These are phyloP conservation scores for Talaromyces sp. DNA, from an alignment of 2,329 filamentous ascomycete genomes.

Conservation along the genomic window DNA sequence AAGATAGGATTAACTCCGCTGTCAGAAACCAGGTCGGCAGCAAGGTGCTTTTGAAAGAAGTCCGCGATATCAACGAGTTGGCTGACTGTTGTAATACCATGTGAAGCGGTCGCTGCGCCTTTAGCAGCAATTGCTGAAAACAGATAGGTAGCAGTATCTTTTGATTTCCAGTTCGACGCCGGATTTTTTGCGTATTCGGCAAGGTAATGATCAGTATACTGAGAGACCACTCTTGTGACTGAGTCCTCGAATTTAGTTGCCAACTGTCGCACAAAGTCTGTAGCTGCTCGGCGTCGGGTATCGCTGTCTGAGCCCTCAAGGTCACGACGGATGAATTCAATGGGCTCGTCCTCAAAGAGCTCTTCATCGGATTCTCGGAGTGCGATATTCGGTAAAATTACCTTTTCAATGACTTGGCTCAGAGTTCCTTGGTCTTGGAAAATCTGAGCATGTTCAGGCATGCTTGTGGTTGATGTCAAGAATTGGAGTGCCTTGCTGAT, in stretches of 20 bases:
- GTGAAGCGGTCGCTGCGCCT: conserved; percentile 76
- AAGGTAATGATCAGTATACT: conserved; percentile 82
- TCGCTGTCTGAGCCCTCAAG: conserved; percentile 95
- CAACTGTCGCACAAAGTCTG: conserved; percentile 85
- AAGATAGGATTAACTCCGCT: conserved; percentile 71
- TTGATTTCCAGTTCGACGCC: conserved; percentile 81
- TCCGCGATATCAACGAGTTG: conserved; percentile 81
- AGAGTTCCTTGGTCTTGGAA: conserved; percentile 81
- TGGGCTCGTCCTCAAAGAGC: conserved; percentile 96
- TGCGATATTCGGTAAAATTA: conserved; percentile 87
- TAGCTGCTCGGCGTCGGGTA: conserved; percentile 84
- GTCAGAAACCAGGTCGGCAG: conserved; percentile 73
- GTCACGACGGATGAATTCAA: conserved; percentile 94
- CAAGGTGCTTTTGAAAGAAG: conserved; percentile 91
- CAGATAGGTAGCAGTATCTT: conserved; percentile 96
- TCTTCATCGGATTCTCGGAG: conserved; percentile 91
- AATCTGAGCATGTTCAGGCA: conserved; percentile 68
- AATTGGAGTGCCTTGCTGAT: conserved; percentile 95
- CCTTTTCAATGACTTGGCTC: conserved; percentile 87
- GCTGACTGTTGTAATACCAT: conserved; percentile 89
- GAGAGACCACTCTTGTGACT: conserved; percentile 80
- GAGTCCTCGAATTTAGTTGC: conserved; percentile 81
- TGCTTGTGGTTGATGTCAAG: conserved; percentile 79
- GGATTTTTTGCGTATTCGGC: conserved; percentile 64
- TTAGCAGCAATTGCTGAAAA: conserved; percentile 93